Evolutionary conservation across 768 basidiomycete genomes (phyloP).

Genomic region (Tremella yokohamensis): DNA sequence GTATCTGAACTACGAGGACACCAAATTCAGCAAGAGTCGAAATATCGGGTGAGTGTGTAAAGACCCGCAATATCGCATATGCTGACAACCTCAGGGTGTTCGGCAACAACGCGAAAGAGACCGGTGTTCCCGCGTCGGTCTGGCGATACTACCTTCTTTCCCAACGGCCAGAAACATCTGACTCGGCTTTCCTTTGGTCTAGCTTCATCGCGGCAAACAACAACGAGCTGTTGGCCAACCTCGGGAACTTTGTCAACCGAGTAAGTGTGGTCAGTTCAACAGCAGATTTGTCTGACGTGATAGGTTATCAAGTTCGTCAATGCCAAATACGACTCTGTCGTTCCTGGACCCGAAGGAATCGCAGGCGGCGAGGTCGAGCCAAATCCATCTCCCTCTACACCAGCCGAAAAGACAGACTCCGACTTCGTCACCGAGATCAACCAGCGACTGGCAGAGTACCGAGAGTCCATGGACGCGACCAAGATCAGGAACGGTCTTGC

Average conservation of each 20-base stretch:
- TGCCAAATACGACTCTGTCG: slow-evolving; percentile 71
- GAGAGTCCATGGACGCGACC: slow-evolving; percentile 82
- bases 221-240: slow-evolving; percentile 87
- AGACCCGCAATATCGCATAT: neutral
- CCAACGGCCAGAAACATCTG: slow-evolving; percentile 85
- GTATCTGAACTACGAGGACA: slow-evolving; percentile 95
- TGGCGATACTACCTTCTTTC: slow-evolving; percentile 96
- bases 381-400: slow-evolving; percentile 42
- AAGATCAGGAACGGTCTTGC: slow-evolving; percentile 84
- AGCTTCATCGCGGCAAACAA: slow-evolving; percentile 92
- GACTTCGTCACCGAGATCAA: slow-evolving; percentile 77
- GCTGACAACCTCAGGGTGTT: slow-evolving; percentile 61
- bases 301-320: slow-evolving; percentile 78
- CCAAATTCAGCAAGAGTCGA: slow-evolving; percentile 97
- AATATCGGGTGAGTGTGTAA: slow-evolving; percentile 64
- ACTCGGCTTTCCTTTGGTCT: slow-evolving; percentile 94
- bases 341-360: slow-evolving; percentile 73
- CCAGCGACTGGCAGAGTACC: slow-evolving; percentile 70
- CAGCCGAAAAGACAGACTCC: slow-evolving; percentile 57
- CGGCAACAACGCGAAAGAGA: slow-evolving; percentile 87
- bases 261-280: slow-evolving; percentile 32
- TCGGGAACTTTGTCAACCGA: slow-evolving; percentile 97
- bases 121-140: slow-evolving; percentile 86
- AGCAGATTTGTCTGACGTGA: slow-evolving; percentile 2
- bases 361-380: slow-evolving; percentile 70